Evolutionary conservation across 768 basidiomycete species (phyloP).

Genomic region (Hemileccinum impolitum): DNA sequence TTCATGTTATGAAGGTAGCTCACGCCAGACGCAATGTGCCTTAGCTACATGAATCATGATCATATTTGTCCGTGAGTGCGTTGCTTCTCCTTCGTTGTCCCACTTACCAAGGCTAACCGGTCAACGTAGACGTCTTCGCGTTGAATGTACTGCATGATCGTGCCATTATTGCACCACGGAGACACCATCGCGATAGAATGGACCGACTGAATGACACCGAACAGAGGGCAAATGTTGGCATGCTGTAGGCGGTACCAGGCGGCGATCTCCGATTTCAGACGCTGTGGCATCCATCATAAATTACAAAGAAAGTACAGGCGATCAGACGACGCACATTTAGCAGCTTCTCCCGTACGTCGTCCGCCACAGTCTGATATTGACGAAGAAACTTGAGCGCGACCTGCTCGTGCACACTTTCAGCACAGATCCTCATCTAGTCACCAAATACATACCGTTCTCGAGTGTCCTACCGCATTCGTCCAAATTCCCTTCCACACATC

Average conservation of each 20-base stretch:
- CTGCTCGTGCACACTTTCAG: constrained; percentile 25
- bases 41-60: constrained; percentile 40
- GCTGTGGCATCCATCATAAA: constrained; percentile 31
- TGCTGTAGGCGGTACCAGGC: constrained; percentile 60
- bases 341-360: constrained; percentile 50
- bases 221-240: constrained; percentile 51
- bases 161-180: constrained; percentile 61
- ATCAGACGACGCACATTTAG: constrained; percentile 36
- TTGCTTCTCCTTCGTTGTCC: not conserved
- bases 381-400: constrained; percentile 60
- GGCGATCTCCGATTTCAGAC: constrained; percentile 52
- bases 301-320: not conserved
- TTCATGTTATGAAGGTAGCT: constrained; percentile 53
- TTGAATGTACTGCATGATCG: constrained; percentile 48
- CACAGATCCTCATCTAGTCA: not conserved
- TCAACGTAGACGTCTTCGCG: constrained; percentile 38
- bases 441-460: constrained; percentile 14
- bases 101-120: constrained; percentile 46
- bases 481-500: constrained; percentile 61
- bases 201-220: constrained; percentile 50
- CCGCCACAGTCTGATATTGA: constrained; percentile 43
- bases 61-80: not conserved
- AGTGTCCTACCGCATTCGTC: constrained; percentile 44
- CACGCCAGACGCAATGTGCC: constrained; percentile 55
- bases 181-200: constrained; percentile 62